Conservation (phyloP, 495 filamentous ascomycete species). For the Trichodelitschia bisporula region DNA sequence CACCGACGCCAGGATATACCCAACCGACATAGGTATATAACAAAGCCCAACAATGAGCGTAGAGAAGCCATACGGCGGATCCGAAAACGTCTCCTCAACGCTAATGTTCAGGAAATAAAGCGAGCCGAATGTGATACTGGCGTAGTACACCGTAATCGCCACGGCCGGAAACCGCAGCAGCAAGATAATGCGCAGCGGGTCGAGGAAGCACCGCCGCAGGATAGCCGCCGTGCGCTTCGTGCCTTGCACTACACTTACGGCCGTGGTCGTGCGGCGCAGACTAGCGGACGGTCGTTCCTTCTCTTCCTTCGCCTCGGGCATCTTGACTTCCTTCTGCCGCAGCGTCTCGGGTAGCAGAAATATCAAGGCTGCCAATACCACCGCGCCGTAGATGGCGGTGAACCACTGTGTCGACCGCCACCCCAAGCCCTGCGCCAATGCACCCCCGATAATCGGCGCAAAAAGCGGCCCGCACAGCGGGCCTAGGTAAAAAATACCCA, state of each 20-base stretch:
- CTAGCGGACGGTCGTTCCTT: slow-evolving; percentile 5
- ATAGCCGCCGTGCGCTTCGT: slow-evolving; percentile 26
- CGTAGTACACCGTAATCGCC: slow-evolving; percentile 54
- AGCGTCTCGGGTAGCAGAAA: slow-evolving; percentile 22
- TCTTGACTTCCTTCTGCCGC: not conserved
- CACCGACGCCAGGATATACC: slow-evolving; percentile 48
- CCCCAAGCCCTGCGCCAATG: slow-evolving; percentile 38
- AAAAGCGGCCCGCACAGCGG: slow-evolving; percentile 70
- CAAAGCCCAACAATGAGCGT: slow-evolving; percentile 53
- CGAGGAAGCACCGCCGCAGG: slow-evolving; percentile 44
- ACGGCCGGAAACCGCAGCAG: slow-evolving; percentile 66
- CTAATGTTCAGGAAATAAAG: slow-evolving; percentile 78
- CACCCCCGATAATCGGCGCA: slow-evolving; percentile 71
- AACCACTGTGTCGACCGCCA: slow-evolving; percentile 88
- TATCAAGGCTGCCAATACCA: slow-evolving; percentile 18
- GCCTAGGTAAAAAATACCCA: slow-evolving; percentile 82
- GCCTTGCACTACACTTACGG: slow-evolving; percentile 29
- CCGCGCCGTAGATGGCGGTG: slow-evolving; percentile 44
- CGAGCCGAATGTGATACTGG: slow-evolving; percentile 55
- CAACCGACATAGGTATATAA: slow-evolving; percentile 60
- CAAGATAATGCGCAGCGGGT: slow-evolving; percentile 56
- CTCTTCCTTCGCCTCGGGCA: slow-evolving; percentile 37
- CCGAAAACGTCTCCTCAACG: slow-evolving; percentile 50
- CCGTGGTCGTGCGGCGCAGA: slow-evolving; percentile 23
- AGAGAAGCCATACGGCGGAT: slow-evolving; percentile 46